Base-by-base conservation (phyloP, 2,329 filamentous ascomycete genomes). In the Rutstroemia sp. region DNA sequence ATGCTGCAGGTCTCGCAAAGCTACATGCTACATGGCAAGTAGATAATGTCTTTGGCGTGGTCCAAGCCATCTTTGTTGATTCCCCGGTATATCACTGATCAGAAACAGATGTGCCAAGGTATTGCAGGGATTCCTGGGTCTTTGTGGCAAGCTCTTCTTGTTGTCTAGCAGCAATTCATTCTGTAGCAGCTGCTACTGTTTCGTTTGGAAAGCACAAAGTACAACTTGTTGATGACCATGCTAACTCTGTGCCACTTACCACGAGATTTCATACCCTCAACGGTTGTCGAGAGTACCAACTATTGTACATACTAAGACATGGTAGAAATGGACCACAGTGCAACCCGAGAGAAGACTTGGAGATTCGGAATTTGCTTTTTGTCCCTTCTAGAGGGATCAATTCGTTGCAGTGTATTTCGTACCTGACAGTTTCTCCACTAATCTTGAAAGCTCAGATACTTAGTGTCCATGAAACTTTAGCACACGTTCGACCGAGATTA, bases 1-100 rank as follows among this genome's bases (percentile, higher is more conserved):
- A 54, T 49, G 52, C 52, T 54, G 52, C 52, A 54, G 44, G 52
- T 54, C 37, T 54, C 45, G 45, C 52, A 41, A 42, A 42, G 52
- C 37, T 49, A 49, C 45, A 49, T 49, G 37, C 27, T 49, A 49
- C 23, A 54, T 49, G 52, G 52, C 52, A 49, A 54, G 45, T 48
- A 41, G 18, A 10, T 30, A 18, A 54, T 54, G 52, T 49, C 25
- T 49, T 54, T 41, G 41, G 52, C 52, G 52, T 54, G 45, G 52
- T 54, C 34, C 30, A 30, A 37, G 27, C 27, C 27, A 30, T 44
- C 19, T 41, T 41, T n/a, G 14, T 41, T 19, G 6, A 41, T 41
- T 14, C 39, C 19, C 19, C 19, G 41, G 8, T 30, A 8, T 30
- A 10, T 30, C 27, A 10, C 16, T 41, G 19, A 5, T 5, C 34